Base-by-base conservation (phyloP, 2,329 filamentous ascomycete species). In the Achaetomium macrosporum region DNA sequence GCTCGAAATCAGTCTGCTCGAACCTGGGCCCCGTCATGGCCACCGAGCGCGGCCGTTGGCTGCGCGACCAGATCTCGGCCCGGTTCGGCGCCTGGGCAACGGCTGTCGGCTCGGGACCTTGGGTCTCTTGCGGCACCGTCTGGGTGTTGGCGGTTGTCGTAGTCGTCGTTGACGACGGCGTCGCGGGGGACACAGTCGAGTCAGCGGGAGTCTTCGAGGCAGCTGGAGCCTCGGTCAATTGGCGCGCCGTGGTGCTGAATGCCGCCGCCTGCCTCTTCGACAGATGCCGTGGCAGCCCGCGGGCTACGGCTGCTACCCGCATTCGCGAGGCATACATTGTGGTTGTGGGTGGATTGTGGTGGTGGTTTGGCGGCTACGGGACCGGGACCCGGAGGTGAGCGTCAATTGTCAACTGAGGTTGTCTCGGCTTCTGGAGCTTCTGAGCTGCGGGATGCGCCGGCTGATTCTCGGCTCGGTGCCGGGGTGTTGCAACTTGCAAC, bases 11-110 rank as follows among this genome's bases (percentile, higher is more conserved):
- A 33, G 90, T 97, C 82, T 97, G 92, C 78, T 99, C 93, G 66
- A 99, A 99, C 63, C 92, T 79, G 60, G 93, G 93, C 40, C 93
- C 93, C 40, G 84, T 83, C 92, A 99, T 99, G 49, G 90, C 93
- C 70, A 83, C 73, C 50, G 82, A 79, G 64, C 92, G 80, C 37
- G 90, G 83, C 71, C 83, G 82, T 78, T 99, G 93, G 74, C 83
- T 95, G 66, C 82, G 75, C 57, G 89, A 90, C 93, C 93, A 99
- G 55, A 89, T 79, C 6, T 73, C 81, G 55, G 77, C 73, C 58
- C 90, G 83, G 76, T 99, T 99, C 19, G 93, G 93, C 31, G 92
- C 89, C 76, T 99, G 93, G 69, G 77, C 72, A 52, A 79, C 72
- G 58, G 82, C 76, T 64, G 75, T 72, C 31, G 73, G 63, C 37